These are phyloP conservation scores for Alternaria triticimaculans DNA, from an alignment of 2,329 filamentous ascomycete genomes.

Conservation along the genomic window DNA sequence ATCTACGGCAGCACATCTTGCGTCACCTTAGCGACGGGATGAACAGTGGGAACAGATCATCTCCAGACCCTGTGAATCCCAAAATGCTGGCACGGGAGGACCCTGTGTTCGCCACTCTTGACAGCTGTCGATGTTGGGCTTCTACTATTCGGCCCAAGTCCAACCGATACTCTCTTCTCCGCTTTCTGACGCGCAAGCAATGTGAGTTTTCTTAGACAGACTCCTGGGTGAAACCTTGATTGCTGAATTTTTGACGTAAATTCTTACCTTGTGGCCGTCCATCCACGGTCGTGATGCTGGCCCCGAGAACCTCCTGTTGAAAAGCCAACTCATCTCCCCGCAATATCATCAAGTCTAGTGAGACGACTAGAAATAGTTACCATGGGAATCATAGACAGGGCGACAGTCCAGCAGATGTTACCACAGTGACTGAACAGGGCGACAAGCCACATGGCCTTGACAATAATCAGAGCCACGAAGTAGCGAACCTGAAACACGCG, in stretches of 20 bases:
- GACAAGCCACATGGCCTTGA: neutral
- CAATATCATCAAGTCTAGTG: constrained; percentile 1
- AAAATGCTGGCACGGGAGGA: neutral
- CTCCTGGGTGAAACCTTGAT: neutral
- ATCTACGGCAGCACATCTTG: constrained; percentile 6
- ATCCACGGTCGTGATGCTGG: neutral
- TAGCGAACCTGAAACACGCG: neutral
- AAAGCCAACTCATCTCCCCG: neutral
- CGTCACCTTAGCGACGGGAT: constrained; percentile 6
- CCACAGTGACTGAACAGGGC: constrained; percentile 6
- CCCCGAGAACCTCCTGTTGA: neutral
- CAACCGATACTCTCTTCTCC: neutral
- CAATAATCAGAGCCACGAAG: neutral
- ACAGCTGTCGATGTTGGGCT: constrained; percentile 3
- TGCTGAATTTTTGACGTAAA: neutral
- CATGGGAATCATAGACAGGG: neutral
- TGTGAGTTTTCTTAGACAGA: neutral
- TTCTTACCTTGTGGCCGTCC: neutral
- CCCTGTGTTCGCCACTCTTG: neutral
- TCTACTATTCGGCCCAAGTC: neutral
- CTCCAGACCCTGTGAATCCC: constrained; percentile 9
- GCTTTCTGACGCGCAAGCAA: neutral
- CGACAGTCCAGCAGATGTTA: constrained; percentile 3
- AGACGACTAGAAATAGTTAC: neutral
- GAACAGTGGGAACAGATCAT: constrained; percentile 4